A percentile compares a stretch with the other conserved stretches of the same genome.
Conservation (phyloP, 2,329 filamentous ascomycete genomes). For the Herpotrichia juniperi region DNA sequence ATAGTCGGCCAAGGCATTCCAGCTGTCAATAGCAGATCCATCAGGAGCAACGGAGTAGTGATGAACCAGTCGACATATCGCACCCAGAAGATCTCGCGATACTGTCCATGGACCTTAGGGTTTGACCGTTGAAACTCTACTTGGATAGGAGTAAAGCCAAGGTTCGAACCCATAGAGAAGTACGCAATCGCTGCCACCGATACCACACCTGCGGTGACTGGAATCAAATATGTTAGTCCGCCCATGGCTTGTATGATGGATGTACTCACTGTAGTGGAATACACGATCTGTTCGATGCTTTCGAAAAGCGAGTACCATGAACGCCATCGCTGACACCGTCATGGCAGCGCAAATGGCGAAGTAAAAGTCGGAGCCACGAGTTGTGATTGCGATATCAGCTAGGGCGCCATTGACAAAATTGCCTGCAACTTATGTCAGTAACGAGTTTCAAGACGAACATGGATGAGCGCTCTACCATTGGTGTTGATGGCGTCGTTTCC, state of each 20-base stretch:
- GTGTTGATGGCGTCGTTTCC: background rate
- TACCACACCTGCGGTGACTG: constrained; percentile 64
- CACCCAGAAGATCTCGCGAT: constrained; percentile 70
- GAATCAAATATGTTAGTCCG: no score
- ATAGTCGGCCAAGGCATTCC: constrained; percentile 70
- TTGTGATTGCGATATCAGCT: constrained; percentile 64
- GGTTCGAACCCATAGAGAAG: constrained; percentile 70
- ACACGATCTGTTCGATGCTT: constrained; percentile 63
- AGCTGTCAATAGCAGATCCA: constrained; percentile 67
- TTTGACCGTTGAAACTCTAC: constrained; percentile 62
- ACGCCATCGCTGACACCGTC: constrained; percentile 59
- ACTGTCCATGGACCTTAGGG: constrained; percentile 55
- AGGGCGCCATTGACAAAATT: constrained; percentile 53
- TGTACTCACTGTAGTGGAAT: constrained; percentile 72
- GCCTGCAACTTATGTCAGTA: constrained; percentile 24
- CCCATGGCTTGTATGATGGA: no score
- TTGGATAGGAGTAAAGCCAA: constrained; percentile 67
- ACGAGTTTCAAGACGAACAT: background rate
- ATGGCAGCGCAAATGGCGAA: constrained; percentile 67
- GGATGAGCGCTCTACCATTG: background rate
- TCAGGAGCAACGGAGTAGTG: constrained; percentile 68
- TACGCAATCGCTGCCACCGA: constrained; percentile 67
- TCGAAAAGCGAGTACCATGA: constrained; percentile 59
- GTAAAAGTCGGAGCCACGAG: constrained; percentile 66
- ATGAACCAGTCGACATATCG: constrained; percentile 70